phyloP scores from a whole-genome alignment of 75 land plant species.

The Pinus albicaulis region DNA sequence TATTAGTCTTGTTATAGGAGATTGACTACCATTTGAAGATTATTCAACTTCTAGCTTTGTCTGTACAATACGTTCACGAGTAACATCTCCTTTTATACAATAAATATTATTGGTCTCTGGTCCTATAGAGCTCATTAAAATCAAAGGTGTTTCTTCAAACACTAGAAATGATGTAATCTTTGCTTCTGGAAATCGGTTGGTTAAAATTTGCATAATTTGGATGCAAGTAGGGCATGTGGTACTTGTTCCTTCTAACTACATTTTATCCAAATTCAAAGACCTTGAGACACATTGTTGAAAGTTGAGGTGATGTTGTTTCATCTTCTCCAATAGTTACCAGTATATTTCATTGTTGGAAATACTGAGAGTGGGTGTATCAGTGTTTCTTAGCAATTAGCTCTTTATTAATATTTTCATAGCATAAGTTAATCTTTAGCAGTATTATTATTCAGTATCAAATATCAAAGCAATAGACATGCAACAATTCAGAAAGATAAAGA shows the following conservation, averaged over 20 bases:
- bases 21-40: slow-evolving; percentile 17
- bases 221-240: slow-evolving; percentile 70
- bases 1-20: slow-evolving; percentile 77
- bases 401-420: no score
- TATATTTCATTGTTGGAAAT: slow-evolving; percentile 83
- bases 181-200: slow-evolving; percentile 83
- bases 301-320: slow-evolving; percentile 57
- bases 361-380: no score
- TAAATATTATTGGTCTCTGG: slow-evolving; percentile 81
- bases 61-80: slow-evolving; percentile 72
- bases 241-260: slow-evolving; percentile 89
- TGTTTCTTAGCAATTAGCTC: no score
- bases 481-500: no score
- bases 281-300: slow-evolving; percentile 62
- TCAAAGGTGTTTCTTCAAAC: slow-evolving; percentile 91
- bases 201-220: slow-evolving; percentile 70
- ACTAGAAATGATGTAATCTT: slow-evolving; percentile 91
- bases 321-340: slow-evolving; percentile 90
- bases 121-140: slow-evolving; percentile 73
- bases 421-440: no score
- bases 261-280: no score
- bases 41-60: slow-evolving; percentile 68
- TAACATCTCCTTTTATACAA: slow-evolving; percentile 92
- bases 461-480: no score
- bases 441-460: no score